These are phyloP conservation scores for Aspergillus sergii DNA, from an alignment of 2,329 filamentous ascomycete genomes.

Conservation along the genomic window DNA sequence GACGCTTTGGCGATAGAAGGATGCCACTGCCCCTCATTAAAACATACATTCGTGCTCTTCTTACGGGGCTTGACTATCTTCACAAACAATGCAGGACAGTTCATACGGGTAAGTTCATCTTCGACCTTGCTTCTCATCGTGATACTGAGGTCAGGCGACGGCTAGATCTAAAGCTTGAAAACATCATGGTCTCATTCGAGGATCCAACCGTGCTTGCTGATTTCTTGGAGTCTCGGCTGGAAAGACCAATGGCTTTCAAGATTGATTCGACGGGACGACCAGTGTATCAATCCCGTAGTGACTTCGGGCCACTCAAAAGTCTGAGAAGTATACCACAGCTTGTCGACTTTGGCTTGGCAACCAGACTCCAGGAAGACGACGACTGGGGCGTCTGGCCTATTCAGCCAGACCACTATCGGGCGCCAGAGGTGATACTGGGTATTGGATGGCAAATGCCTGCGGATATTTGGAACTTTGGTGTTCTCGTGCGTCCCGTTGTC, in stretches of 20 bases:
- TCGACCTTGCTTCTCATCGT: constrained; percentile 13
- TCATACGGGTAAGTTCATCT: constrained; percentile 41
- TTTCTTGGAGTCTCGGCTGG: constrained; percentile 35
- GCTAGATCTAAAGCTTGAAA: constrained; percentile 49
- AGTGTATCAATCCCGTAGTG: constrained; percentile 37
- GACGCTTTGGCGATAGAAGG: constrained; percentile 31
- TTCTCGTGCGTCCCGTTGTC: constrained; percentile 32
- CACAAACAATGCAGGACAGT: constrained; percentile 45
- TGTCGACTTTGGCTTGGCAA: constrained; percentile 42
- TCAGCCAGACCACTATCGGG: constrained; percentile 48
- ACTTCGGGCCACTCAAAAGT: constrained; percentile 35
- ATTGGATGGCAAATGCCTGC: constrained; percentile 40
- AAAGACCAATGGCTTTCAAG: constrained; percentile 37
- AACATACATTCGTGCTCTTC: constrained; percentile 39
- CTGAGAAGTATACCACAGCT: constrained; percentile 33
- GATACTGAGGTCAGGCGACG: constrained; percentile 17
- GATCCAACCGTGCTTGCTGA: constrained; percentile 34
- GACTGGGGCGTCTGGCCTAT: constrained; percentile 45
- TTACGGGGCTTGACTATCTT: constrained; percentile 48
- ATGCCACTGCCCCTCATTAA: constrained; percentile 40
- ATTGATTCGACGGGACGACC: constrained; percentile 33
- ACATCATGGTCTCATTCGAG: constrained; percentile 44
- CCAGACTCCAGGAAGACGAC: constrained; percentile 43
- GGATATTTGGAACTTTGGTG: constrained; percentile 48
- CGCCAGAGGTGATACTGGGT: constrained; percentile 45